phyloP scores from a whole-genome alignment of 163 green algal genomes.

The Coccomyxa subellipsoidea region DNA sequence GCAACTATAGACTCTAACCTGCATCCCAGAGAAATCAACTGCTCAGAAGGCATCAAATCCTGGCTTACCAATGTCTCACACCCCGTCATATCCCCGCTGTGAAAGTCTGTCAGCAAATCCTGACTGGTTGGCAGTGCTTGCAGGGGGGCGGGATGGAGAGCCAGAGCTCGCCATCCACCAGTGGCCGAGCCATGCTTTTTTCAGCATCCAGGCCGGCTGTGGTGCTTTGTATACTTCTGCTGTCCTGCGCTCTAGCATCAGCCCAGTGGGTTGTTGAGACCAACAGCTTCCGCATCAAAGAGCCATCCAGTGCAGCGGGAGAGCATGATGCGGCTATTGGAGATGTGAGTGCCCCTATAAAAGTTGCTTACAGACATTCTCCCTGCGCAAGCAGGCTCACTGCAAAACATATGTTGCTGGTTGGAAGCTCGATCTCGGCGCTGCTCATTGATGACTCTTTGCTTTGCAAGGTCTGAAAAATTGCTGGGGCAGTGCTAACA shows the following conservation, averaged over 20 bases:
- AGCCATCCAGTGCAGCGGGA: conserved; percentile 26
- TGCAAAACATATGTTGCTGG: not conserved
- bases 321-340: conserved; percentile 39
- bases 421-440: not conserved
- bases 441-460: no score
- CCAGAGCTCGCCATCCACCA: not conserved
- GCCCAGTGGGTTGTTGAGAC: conserved; percentile 39
- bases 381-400: not conserved
- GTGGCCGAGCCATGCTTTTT: not conserved
- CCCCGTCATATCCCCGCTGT: no score
- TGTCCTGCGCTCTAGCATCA: not conserved
- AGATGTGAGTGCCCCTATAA: conserved; percentile 24
- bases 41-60: no score
- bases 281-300: conserved; percentile 33
- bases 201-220: not conserved
- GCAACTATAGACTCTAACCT: no score
- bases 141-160: not conserved
- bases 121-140: no score
- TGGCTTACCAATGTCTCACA: no score
- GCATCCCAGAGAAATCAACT: no score
- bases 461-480: no score
- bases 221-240: not conserved
- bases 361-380: not conserved
- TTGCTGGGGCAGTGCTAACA: no score
- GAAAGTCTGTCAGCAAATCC: no score